phyloP scores from a whole-genome alignment of 2,329 filamentous ascomycete species.

The Calonectria honghensis region DNA sequence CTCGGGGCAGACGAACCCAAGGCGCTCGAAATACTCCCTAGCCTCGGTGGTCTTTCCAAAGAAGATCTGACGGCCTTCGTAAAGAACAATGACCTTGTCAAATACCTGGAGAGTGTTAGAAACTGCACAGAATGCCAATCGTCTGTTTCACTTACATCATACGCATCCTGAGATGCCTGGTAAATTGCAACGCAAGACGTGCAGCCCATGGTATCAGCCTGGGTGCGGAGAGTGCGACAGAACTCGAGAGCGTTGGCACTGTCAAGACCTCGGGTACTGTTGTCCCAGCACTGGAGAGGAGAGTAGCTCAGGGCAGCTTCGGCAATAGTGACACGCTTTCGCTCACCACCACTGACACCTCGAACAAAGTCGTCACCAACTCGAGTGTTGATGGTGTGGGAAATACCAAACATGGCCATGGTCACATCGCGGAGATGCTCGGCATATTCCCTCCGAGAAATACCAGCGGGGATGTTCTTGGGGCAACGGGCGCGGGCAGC shows the following conservation, averaged over 20 bases:
- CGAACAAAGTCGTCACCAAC: constrained; percentile 82
- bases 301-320: constrained; percentile 57
- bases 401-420: constrained; percentile 82
- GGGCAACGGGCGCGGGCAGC: constrained; percentile 81
- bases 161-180: constrained; percentile 69
- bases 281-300: constrained; percentile 82
- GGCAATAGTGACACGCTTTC: constrained; percentile 62
- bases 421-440: constrained; percentile 79
- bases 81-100: constrained; percentile 81
- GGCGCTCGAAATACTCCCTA: constrained; percentile 51
- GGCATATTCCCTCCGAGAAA: constrained; percentile 70
- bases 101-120: constrained; percentile 69
- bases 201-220: constrained; percentile 76
- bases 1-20: constrained; percentile 74
- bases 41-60: constrained; percentile 52
- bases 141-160: constrained; percentile 48
- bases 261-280: constrained; percentile 79
- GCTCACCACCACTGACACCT: constrained; percentile 70
- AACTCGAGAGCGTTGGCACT: constrained; percentile 79
- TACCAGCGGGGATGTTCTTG: constrained; percentile 73
- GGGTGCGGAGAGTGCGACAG: constrained; percentile 75
- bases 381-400: constrained; percentile 79
- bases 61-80: constrained; percentile 80
- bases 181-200: constrained; percentile 79
- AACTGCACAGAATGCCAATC: constrained; percentile 44